Base-by-base conservation (phyloP, 2,329 filamentous ascomycete genomes). In the Epichloe baconii region DNA sequence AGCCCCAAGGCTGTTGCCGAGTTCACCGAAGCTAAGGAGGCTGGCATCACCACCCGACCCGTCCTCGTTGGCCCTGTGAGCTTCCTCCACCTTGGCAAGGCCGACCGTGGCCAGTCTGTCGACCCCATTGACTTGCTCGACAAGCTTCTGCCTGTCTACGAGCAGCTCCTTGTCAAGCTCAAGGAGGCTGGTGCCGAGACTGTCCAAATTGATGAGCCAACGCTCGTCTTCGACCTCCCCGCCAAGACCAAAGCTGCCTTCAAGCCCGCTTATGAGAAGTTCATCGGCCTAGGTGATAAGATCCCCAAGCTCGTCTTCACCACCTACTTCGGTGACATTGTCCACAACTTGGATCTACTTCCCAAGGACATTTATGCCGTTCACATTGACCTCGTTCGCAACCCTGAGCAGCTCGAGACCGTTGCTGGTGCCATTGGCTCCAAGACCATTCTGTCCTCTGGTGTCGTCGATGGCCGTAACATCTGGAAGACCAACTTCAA, bases 401-500 rank as follows among this genome's bases (percentile, higher is more conserved):
- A 96, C 80, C 93, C 93, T 51, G 91, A 97, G 79, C 93, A 98
- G 78, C 85, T 98, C 58, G 83, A 93, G 56, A 81, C 85, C 59
- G 88, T 98, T 64, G 71, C 88, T 61, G 78, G 76, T 65, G 84
- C 89, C 64, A 82, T 98, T 58, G 89, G 88, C 69, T 73, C 88
- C 68, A 88, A 89, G 70, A 94, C 95, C 68, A 73, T 89, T 61
- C 84, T 98, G 59, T 98, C 93, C 59, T 86, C 83, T 58, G 93
- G 93, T 88, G 86, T 98, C 62, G 93, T 98, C 60, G 90, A 98
- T 64, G 93, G 93, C 65, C 89, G 93, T 66, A 98, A 98, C 82
- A 97, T 98, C 79, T 98, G 93, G 93, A 98, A 98, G 87, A 96
- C 89, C 75, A 95, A 97, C 84, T 86, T 96, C 77, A 86, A 95